These are phyloP conservation scores for Apodospora peruviana DNA, from an alignment of 495 filamentous ascomycete species.

Conservation along the genomic window DNA sequence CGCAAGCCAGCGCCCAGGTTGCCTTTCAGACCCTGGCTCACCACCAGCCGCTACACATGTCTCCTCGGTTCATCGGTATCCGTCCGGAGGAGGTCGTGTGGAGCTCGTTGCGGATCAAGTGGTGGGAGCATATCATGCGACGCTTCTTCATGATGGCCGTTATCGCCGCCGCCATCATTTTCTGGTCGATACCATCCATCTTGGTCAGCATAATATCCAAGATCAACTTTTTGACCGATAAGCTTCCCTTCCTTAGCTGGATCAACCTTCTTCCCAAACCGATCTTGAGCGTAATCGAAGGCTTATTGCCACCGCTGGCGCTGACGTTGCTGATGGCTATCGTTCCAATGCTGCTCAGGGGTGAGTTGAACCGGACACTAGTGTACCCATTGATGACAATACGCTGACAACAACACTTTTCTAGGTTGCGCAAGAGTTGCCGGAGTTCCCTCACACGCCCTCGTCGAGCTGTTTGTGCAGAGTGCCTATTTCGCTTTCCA, in stretches of 20 bases:
- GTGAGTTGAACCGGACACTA: constrained; percentile 37
- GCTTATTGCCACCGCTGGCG: constrained; percentile 68
- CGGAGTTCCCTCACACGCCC: constrained; percentile 65
- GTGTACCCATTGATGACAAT: neutral
- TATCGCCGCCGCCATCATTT: constrained; percentile 67
- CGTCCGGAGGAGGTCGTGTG: constrained; percentile 78
- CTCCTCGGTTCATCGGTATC: constrained; percentile 75
- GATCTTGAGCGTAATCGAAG: constrained; percentile 70
- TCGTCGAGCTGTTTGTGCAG: constrained; percentile 72
- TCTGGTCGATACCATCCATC: constrained; percentile 86
- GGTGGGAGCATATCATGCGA: constrained; percentile 72
- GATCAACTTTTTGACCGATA: constrained; percentile 58
- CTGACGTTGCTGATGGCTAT: constrained; percentile 75
- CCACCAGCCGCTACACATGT: constrained; percentile 75
- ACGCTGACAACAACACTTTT: neutral
- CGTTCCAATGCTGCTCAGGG: constrained; percentile 69
- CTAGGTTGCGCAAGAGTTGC: constrained; percentile 63
- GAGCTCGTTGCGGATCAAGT: constrained; percentile 72
- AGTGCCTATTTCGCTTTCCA: constrained; percentile 85
- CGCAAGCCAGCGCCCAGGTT: constrained; percentile 68
- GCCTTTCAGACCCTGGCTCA: constrained; percentile 79
- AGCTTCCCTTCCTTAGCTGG: constrained; percentile 59
- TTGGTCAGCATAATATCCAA: constrained; percentile 76
- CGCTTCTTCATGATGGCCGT: constrained; percentile 57
- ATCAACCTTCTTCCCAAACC: constrained; percentile 58